Percentiles rank a stretch among this genome's conserved stretches.
These are phyloP conservation scores for Yarrowia phangngaensis DNA, from an alignment of 805 yeast species.

Conservation along the genomic window DNA sequence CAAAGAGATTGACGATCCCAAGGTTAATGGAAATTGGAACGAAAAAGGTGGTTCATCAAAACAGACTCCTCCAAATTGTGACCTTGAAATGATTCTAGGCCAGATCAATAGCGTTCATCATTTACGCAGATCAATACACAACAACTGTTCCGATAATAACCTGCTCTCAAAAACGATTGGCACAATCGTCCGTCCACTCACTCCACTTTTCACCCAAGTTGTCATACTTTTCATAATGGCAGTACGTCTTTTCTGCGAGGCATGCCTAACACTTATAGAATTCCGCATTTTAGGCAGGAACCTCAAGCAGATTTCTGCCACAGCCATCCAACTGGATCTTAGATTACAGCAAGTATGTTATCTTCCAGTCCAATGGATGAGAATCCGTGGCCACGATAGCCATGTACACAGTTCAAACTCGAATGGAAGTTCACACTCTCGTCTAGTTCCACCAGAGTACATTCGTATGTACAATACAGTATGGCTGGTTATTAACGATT, in stretches of 20 bases:
- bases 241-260: conserved; percentile 37
- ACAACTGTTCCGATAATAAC: neutral
- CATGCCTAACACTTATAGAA: conserved; percentile 37
- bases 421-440: conserved; percentile 42
- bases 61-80: neutral
- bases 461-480: conserved; percentile 75
- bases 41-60: conserved; percentile 4
- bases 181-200: conserved; percentile 18
- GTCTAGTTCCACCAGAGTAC: conserved; percentile 46
- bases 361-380: conserved; percentile 65
- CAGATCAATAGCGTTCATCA: too few species aligned
- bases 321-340: conserved; percentile 74
- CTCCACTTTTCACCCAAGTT: conserved; percentile 29
- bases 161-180: neutral
- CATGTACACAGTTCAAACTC: conserved; percentile 33
- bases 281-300: conserved; percentile 32
- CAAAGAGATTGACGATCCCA: conserved; percentile 30
- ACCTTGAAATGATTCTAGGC: too few species aligned
- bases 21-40: conserved; percentile 32
- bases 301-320: conserved; percentile 49
- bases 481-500: conserved; percentile 83
- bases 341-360: conserved; percentile 70
- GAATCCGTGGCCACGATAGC: conserved; percentile 17
- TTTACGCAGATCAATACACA: conserved; percentile 26
- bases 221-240: conserved; percentile 32